Evolutionary conservation across 257 asterid genomes (phyloP), one percentile per base, ranked within the genome.

Genomic region (Paraleonurus japonicus): DNA sequence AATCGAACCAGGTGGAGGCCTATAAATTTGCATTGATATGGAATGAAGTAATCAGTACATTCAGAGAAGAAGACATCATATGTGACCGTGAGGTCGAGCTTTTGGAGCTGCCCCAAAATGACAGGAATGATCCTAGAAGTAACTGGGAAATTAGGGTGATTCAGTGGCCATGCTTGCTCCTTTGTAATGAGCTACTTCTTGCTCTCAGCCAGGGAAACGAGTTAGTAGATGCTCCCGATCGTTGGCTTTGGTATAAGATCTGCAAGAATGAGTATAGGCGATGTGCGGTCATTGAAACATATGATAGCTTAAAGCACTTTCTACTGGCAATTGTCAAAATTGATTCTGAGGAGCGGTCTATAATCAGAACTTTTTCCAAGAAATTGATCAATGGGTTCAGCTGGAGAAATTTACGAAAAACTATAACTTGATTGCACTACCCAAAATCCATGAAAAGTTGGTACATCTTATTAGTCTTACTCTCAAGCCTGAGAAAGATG

Each of bases 161-260:
- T 77, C 97, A 92, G 73, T 95, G 98, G 99, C 99, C 99, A 16
- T 92, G 98, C 81, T 82, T 95, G 79, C 96, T 95, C 23, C 95
- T 95, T 32, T 95, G 97, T 70, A 92, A 92, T 69, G 98, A 95
- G 81, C 87, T 95, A 63, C 83, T 92, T 66, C 96, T 95, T 79
- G 95, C 90, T 77, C 95, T 95, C 65, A 92, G 96, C 73, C 99
- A 92, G 86, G 99, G 96, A 48, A 84, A 88, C 77, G 99, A 95
- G 86, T 78, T 95, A 78, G 95, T 92, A 1, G 99, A 95, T 84
- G 98, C 99, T 76, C 97, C 99, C 48, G 99, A 95, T 78, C 84
- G 69, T 81, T 95, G 98, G 98, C 93, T 95, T 77, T 95, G 98
- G 96, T 75, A 81, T 75, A 92, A 95, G 83, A 81, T 95, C 71